A percentile compares a stretch with the other conserved stretches of the same genome.
Evolutionary conservation across 2,329 filamentous ascomycete species (phyloP).

Genomic region (Claviceps cyperi): DNA sequence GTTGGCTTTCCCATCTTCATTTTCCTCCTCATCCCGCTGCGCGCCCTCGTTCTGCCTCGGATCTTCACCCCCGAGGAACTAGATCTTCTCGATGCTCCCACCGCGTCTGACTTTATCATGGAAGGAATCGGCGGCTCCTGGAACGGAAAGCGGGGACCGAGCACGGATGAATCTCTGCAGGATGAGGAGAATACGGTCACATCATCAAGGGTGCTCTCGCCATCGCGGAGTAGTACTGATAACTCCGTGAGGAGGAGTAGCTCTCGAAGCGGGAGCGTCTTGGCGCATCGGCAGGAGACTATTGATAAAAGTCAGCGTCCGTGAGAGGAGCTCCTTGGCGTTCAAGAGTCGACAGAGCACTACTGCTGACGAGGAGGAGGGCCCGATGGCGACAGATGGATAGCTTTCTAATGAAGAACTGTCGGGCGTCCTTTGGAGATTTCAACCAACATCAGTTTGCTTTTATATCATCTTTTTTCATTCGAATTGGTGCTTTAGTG

Average conservation of each 20-base stretch:
- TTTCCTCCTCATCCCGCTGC: slow-evolving; percentile 50
- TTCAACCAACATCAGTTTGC: neutral
- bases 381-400: neutral
- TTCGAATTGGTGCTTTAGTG: no score
- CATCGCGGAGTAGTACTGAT: slow-evolving; percentile 4
- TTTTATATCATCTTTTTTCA: neutral
- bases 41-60: slow-evolving; percentile 47
- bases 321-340: neutral
- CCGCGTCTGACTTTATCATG: slow-evolving; percentile 62
- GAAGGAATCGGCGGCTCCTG: slow-evolving; percentile 56
- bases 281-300: neutral
- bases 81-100: slow-evolving; percentile 51
- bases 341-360: neutral
- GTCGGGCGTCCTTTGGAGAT: neutral
- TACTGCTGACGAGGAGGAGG: neutral
- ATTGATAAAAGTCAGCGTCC: no score
- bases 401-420: neutral
- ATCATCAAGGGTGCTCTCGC: neutral
- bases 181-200: neutral
- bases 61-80: slow-evolving; percentile 49
- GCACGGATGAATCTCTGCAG: neutral
- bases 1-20: slow-evolving; percentile 71
- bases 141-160: slow-evolving; percentile 16
- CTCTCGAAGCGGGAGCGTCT: neutral
- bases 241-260: slow-evolving; percentile 8